Percentiles rank a stretch among this genome's conserved stretches.
phyloP scores from a whole-genome alignment of 75 land plant species.

The Sequoiadendron giganteum region DNA sequence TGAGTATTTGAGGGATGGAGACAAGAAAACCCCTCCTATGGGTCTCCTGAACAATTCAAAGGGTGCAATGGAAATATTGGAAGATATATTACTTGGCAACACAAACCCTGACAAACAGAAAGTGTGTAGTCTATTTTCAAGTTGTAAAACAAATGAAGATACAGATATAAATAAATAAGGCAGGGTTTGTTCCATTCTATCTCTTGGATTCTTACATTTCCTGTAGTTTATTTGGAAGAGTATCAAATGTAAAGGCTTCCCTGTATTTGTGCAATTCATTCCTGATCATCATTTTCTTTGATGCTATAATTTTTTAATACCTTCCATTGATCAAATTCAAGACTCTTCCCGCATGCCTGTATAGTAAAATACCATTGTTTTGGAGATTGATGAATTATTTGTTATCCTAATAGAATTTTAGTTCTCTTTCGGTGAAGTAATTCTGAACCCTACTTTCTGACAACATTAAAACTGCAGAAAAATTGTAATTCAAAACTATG shows the following conservation, averaged over 20 bases:
- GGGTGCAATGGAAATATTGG: slow-evolving; percentile 8
- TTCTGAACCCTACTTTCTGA: neutral
- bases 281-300: neutral
- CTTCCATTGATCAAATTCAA: neutral
- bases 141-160: neutral
- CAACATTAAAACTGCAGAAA: neutral
- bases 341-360: neutral
- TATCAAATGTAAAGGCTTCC: neutral
- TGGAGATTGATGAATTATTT: neutral
- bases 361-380: neutral
- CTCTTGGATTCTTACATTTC: neutral
- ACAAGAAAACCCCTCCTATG: neutral
- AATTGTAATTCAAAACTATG: neutral
- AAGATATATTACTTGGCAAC: neutral
- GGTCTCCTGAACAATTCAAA: slow-evolving; percentile 4
- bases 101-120: neutral
- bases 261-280: neutral
- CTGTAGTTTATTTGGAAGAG: neutral
- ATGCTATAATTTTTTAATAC: neutral
- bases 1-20: neutral
- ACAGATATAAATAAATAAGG: neutral
- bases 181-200: neutral
- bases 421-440: neutral
- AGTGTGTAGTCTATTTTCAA: neutral
- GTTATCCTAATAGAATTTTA: neutral